Conservation (phyloP, 768 basidiomycete species). For the Tricholoma matsutake region DNA sequence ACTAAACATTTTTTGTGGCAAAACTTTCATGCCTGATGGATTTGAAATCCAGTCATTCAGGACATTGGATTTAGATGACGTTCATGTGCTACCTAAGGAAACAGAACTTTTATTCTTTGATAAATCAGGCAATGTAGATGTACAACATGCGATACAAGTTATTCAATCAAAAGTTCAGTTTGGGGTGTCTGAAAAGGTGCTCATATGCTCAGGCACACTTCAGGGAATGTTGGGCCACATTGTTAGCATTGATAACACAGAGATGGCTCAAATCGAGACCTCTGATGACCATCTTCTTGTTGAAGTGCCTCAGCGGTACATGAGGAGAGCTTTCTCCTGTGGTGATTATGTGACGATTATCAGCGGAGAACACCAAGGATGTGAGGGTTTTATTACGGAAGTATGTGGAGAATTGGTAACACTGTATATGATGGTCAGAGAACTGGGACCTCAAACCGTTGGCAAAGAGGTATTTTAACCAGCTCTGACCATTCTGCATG, state of each 20-base stretch:
- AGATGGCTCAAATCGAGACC: neutral
- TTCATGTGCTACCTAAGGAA: neutral
- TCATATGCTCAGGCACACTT: neutral
- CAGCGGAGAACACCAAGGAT: neutral
- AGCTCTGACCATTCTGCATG: neutral
- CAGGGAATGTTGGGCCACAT: neutral
- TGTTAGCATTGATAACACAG: neutral
- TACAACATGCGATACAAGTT: neutral
- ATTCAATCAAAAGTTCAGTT: neutral
- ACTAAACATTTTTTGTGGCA: neutral
- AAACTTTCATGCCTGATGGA: neutral
- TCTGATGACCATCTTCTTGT: neutral
- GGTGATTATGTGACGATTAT: neutral
- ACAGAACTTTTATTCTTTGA: neutral
- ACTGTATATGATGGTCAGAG: too few relatives aligned
- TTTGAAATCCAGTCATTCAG: neutral
- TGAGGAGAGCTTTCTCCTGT: neutral
- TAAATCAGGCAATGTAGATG: neutral
- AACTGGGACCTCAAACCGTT: too few relatives aligned
- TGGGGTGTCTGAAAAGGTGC: neutral
- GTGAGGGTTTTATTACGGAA: neutral
- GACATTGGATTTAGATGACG: neutral
- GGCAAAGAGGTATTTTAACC: neutral
- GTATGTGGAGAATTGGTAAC: neutral
- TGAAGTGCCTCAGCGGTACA: neutral